phyloP scores from a whole-genome alignment of 2,329 filamentous ascomycete species.

The Fusarium zealandicum region DNA sequence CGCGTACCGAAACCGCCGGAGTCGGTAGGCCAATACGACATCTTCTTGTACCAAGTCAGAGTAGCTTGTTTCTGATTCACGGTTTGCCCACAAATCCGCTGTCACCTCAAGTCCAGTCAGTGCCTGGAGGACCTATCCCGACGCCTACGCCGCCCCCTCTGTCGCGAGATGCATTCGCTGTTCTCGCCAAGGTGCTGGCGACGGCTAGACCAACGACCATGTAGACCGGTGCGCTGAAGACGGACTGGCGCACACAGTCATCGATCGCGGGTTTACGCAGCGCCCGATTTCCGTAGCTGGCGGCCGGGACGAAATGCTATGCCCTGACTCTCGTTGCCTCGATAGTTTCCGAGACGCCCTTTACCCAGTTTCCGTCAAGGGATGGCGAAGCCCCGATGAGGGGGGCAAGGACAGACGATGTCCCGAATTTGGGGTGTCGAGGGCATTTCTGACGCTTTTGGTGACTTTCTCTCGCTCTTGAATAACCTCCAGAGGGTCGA shows the following conservation, averaged over 20 bases:
- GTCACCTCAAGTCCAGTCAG: slow-evolving; percentile 18
- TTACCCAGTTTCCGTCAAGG: slow-evolving; percentile 12
- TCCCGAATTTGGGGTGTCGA: slow-evolving; percentile 14
- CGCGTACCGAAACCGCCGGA: slow-evolving; percentile 22
- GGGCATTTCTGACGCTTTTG: slow-evolving; percentile 20
- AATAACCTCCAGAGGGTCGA: slow-evolving; percentile 9
- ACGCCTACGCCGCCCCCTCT: slow-evolving; percentile 14
- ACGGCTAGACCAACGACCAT: slow-evolving; percentile 24
- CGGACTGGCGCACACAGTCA: slow-evolving; percentile 9
- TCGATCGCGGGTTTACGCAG: not conserved
- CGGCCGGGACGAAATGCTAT: slow-evolving; percentile 1
- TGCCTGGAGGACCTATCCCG: slow-evolving; percentile 22
- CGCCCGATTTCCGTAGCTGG: not conserved
- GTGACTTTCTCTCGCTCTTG: slow-evolving; percentile 22
- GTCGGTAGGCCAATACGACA: slow-evolving; percentile 21
- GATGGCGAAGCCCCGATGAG: slow-evolving; percentile 15
- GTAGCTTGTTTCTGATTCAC: slow-evolving; percentile 6
- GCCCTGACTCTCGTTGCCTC: not conserved
- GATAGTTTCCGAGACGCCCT: not conserved
- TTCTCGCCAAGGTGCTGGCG: slow-evolving; percentile 12
- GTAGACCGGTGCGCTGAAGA: slow-evolving; percentile 20
- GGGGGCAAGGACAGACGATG: slow-evolving; percentile 22
- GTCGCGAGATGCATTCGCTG: not conserved
- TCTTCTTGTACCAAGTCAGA: slow-evolving; percentile 12
- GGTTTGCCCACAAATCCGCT: slow-evolving; percentile 16